phyloP scores from a whole-genome alignment of 2,329 filamentous ascomycete species.

The Decorospora gaudefroyi region DNA sequence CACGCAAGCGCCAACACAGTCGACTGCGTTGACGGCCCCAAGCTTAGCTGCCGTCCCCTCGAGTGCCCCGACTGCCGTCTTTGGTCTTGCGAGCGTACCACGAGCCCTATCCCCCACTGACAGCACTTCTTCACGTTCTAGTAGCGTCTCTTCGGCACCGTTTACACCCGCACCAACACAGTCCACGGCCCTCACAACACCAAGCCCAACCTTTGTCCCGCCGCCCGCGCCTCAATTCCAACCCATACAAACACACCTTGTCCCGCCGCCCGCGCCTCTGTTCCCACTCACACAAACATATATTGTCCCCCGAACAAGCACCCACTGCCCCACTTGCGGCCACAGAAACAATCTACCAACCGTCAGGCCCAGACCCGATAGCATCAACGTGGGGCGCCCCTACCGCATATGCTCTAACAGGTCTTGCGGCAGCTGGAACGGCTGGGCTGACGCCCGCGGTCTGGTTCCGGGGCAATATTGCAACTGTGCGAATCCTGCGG shows the following conservation, averaged over 20 bases:
- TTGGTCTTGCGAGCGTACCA: not conserved
- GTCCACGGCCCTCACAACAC: not conserved
- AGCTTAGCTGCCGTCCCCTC: not conserved
- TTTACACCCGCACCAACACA: not conserved
- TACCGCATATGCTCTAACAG: slow-evolving; percentile 1
- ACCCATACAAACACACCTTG: too few relatives aligned
- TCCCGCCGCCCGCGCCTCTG: too few relatives aligned
- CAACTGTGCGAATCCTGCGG: not conserved
- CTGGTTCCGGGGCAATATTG: not conserved
- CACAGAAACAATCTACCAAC: not conserved
- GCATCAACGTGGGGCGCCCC: slow-evolving; percentile 1
- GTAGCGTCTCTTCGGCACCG: not conserved
- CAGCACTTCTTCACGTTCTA: not conserved
- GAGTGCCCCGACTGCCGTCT: not conserved
- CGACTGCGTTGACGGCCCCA: not conserved
- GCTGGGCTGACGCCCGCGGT: slow-evolving; percentile 4
- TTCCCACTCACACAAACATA: too few relatives aligned
- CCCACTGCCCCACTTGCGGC: not conserved
- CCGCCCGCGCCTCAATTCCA: not conserved
- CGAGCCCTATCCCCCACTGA: not conserved
- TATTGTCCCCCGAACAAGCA: too few relatives aligned
- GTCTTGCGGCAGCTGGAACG: slow-evolving; percentile 4
- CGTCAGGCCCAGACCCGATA: not conserved
- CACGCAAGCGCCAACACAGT: not conserved
- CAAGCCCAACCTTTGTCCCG: not conserved